Percentiles rank a stretch among this genome's conserved stretches.
These are phyloP conservation scores for Suhomyces wounanorum DNA, from an alignment of 1,139 yeast species.

Conservation along the genomic window DNA sequence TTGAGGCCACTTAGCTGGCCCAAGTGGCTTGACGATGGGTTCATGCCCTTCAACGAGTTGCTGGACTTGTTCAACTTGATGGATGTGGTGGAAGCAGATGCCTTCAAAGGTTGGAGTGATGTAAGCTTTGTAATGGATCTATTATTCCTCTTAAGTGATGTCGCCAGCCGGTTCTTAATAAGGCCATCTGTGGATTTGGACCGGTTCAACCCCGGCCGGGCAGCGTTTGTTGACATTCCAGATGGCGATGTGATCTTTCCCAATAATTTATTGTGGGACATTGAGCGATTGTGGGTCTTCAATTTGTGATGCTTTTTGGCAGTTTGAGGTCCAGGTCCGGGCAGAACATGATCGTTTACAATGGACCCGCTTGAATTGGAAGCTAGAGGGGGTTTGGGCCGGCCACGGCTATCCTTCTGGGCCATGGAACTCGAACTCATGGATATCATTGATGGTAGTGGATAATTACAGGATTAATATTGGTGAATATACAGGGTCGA, in stretches of 20 bases:
- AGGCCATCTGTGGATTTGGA: slow-evolving; percentile 50
- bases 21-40: slow-evolving; percentile 14
- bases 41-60: slow-evolving; percentile 38
- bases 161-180: slow-evolving; percentile 23
- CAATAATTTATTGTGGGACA: slow-evolving; percentile 35
- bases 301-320: slow-evolving; percentile 9
- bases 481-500: background rate
- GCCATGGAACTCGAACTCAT: slow-evolving; percentile 5
- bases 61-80: slow-evolving; percentile 35
- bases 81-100: slow-evolving; percentile 32
- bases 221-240: slow-evolving; percentile 15
- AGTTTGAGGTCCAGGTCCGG: slow-evolving; percentile 2
- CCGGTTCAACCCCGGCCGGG: slow-evolving; percentile 39
- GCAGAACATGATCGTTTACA: background rate
- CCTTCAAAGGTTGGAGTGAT: slow-evolving; percentile 44
- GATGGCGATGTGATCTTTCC: slow-evolving; percentile 24
- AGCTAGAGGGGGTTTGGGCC: slow-evolving; percentile 9
- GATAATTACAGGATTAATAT: background rate
- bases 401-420: slow-evolving; percentile 10
- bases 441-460: slow-evolving; percentile 7
- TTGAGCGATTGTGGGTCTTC: slow-evolving; percentile 33
- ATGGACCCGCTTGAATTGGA: slow-evolving; percentile 4
- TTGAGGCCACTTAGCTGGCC: slow-evolving; percentile 33
- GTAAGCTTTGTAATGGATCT: slow-evolving; percentile 41
- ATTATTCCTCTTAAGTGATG: slow-evolving; percentile 36